phyloP scores from a whole-genome alignment of 2,329 filamentous ascomycete genomes.

The Venturia nashicola region DNA sequence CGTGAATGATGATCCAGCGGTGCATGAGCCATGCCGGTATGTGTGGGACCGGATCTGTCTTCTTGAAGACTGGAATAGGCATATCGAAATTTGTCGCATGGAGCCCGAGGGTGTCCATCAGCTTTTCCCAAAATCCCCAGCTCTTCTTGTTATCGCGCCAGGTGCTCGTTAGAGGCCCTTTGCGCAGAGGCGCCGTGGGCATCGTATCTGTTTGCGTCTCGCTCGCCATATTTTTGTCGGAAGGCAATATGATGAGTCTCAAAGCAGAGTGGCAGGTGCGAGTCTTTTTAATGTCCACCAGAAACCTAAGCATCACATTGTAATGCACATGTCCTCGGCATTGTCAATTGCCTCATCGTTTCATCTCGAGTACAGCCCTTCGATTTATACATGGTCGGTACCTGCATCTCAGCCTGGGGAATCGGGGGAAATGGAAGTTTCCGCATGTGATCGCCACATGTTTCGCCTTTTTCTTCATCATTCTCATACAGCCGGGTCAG shows the following conservation, averaged over 20 bases:
- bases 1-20: conserved; percentile 28
- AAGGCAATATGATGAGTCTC: background rate
- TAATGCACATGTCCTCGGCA: background rate
- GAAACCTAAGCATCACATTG: background rate
- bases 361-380: background rate
- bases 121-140: conserved; percentile 10
- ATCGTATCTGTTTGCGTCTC: conserved; percentile 1
- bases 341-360: background rate
- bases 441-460: conserved; percentile 1
- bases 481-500: background rate
- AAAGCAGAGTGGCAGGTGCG: background rate
- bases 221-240: background rate
- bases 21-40: conserved; percentile 25
- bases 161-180: conserved; percentile 8
- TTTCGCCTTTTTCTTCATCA: background rate
- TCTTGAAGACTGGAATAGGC: conserved; percentile 26
- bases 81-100: conserved; percentile 14
- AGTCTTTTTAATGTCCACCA: background rate
- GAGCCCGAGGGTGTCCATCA: background rate
- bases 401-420: background rate
- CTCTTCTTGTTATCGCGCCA: conserved; percentile 6
- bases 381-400: background rate
- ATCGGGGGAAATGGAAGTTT: background rate
- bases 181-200: background rate
- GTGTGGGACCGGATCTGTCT: conserved; percentile 30